Evolutionary conservation across 2,329 filamentous ascomycete species (phyloP).

Genomic region (Hansfordia pulvinata): DNA sequence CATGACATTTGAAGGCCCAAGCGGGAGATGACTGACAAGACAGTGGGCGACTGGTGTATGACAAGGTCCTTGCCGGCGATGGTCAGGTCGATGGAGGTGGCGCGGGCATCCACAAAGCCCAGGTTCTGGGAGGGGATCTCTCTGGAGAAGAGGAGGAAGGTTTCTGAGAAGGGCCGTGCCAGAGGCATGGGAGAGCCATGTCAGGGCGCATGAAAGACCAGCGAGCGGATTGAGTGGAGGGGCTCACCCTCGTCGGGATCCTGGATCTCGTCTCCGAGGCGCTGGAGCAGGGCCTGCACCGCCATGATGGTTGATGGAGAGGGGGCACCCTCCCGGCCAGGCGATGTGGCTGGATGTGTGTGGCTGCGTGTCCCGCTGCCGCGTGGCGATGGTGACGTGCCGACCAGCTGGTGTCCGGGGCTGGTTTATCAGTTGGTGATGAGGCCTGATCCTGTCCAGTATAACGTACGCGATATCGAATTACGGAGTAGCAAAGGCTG

Average conservation of each 20-base stretch:
- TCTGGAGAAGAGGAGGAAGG: constrained; percentile 75
- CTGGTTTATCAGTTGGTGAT: no score
- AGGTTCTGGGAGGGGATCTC: constrained; percentile 62
- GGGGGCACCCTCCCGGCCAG: no score
- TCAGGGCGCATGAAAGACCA: constrained; percentile 1
- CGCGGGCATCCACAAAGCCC: constrained; percentile 69
- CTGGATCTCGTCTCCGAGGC: constrained; percentile 27
- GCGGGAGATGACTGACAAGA: constrained; percentile 37
- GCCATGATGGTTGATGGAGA: constrained; percentile 7
- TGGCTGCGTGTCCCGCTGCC: no score
- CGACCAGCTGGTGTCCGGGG: no score
- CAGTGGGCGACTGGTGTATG: constrained; percentile 70
- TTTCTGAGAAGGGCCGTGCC: constrained; percentile 43
- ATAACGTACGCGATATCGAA: no score
- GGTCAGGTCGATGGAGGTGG: constrained; percentile 49
- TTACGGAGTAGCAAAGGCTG: no score
- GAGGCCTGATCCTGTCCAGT: no score
- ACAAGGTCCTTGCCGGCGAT: constrained; percentile 58
- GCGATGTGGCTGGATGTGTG: no score
- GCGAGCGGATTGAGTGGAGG: no score
- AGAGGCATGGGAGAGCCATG: neutral
- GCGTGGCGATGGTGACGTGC: no score
- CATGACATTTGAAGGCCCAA: neutral
- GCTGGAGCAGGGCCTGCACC: constrained; percentile 6
- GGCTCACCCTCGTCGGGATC: constrained; percentile 33